A percentile compares a stretch with the other conserved stretches of the same genome.
These are phyloP conservation scores for Backusella parvicylindrica DNA, from an alignment of 192 early-diverging fungal species.

Conservation along the genomic window DNA sequence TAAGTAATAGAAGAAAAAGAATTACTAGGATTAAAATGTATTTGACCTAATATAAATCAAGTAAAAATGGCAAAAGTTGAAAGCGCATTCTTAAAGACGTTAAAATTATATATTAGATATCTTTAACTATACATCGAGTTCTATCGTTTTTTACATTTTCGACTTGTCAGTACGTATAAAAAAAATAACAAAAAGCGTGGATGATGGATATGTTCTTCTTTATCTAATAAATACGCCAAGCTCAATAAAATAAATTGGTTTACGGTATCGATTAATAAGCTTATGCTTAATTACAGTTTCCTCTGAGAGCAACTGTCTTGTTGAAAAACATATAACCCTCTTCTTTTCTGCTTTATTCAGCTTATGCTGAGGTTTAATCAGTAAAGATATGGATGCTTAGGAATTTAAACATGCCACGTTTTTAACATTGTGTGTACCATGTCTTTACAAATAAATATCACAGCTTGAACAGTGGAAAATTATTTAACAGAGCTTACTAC, in stretches of 20 bases:
- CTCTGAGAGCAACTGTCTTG: background rate
- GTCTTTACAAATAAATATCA: background rate
- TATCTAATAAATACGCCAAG: background rate
- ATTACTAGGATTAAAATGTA: background rate
- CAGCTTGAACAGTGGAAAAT: too few relatives aligned
- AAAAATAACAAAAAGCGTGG: background rate
- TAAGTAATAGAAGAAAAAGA: background rate
- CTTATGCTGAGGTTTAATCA: background rate
- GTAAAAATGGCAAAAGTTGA: background rate
- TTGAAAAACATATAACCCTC: background rate
- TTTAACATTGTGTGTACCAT: background rate
- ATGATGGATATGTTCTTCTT: background rate
- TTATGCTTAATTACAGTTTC: background rate
- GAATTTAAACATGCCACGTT: background rate
- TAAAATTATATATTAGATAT: background rate
- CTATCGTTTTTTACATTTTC: background rate
- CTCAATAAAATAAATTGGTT: background rate
- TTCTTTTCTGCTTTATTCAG: background rate
- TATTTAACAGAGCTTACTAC: too few relatives aligned
- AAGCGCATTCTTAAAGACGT: background rate
- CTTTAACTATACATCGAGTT: background rate
- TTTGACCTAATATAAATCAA: background rate
- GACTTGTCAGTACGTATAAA: background rate
- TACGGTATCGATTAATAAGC: background rate
- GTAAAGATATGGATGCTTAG: background rate